Conservation (phyloP, 2,329 filamentous ascomycete species). For the Bisporella sp. region DNA sequence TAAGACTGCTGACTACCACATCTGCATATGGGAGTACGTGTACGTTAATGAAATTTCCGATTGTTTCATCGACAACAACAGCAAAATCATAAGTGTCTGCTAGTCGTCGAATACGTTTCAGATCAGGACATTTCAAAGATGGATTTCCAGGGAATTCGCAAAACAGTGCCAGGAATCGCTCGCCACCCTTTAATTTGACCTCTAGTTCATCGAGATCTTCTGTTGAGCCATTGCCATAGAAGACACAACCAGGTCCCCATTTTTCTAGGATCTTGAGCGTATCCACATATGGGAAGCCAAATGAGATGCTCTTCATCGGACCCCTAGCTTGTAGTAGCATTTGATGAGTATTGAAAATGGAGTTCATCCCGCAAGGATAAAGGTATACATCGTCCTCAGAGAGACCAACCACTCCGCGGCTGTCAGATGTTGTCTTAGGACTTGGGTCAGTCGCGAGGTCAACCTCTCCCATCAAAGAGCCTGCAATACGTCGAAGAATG, state of each 20-base stretch:
- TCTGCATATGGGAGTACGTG: constrained; percentile 87
- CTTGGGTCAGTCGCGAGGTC: constrained; percentile 55
- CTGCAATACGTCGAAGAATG: constrained; percentile 81
- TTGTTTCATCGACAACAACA: constrained; percentile 90
- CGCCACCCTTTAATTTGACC: constrained; percentile 58
- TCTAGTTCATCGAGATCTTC: constrained; percentile 83
- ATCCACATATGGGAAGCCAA: constrained; percentile 97
- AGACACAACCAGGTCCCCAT: constrained; percentile 81
- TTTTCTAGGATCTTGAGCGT: constrained; percentile 93
- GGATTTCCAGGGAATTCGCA: constrained; percentile 96
- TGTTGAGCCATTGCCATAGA: constrained; percentile 75
- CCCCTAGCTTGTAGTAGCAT: constrained; percentile 60
- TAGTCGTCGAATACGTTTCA: constrained; percentile 70
- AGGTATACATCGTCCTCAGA: constrained; percentile 84
- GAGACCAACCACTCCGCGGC: constrained; percentile 55
- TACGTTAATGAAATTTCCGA: constrained; percentile 93
- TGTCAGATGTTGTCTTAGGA: constrained; percentile 40
- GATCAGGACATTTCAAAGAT: constrained; percentile 75
- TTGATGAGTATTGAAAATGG: constrained; percentile 84
- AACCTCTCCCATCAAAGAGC: constrained; percentile 67
- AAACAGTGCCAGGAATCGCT: constrained; percentile 76
- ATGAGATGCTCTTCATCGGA: constrained; percentile 71
- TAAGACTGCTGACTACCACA: constrained; percentile 88
- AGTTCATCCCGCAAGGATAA: constrained; percentile 87
- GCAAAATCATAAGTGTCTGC: constrained; percentile 83